Evolutionary conservation across 2,329 filamentous ascomycete species (phyloP), one percentile per base, ranked within the genome.

Genomic region (Trichoderma sp.): DNA sequence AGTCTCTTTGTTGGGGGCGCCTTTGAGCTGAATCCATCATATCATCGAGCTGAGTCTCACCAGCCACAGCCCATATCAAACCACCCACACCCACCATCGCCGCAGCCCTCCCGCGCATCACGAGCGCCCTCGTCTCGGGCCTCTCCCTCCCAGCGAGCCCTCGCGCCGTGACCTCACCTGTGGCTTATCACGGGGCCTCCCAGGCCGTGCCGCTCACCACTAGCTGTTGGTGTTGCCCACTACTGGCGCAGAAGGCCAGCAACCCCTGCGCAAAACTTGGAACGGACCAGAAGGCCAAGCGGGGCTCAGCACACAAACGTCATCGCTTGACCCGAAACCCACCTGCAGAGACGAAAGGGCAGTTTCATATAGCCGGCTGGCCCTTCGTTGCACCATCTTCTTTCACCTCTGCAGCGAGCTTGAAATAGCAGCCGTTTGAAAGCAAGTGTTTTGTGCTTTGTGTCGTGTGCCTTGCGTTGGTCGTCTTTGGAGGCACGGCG

Each of bases 281-380:
- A 69, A 69, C 52, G 24, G 67, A 43, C 46, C 65, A 60, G 60
- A 65, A 52, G 49, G 67, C 43, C 56, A 67, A 67, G 68, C 66
- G 68, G 68, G 68, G 68, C 68, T 59, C 68, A 64, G 68, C 58
- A 70, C 65, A 59, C 43, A 46, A 70, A 68, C 68, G 68, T 70
- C 68, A 68, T 70, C 68, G 65, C 65, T 58, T 34, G 24, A 24
- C 46, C 34, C 26, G n/a, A 24, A n/a, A 66, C 28, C 63, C 63
- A 58, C 46, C 37, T 30, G 49, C n/a, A 14, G 14, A 26, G 43
- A 64, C 51, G 51, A 56, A 34, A 43, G 28, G 52, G 28, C 49
- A 49, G 54, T 59, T 68, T 63, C 61, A 56, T 65, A 65, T 65
- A 65, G 16, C 60, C 68, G 63, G 11, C 63, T 30, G 34, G 32